phyloP scores from a whole-genome alignment of 306 rosid species.

The Mucuna pruriens region DNA sequence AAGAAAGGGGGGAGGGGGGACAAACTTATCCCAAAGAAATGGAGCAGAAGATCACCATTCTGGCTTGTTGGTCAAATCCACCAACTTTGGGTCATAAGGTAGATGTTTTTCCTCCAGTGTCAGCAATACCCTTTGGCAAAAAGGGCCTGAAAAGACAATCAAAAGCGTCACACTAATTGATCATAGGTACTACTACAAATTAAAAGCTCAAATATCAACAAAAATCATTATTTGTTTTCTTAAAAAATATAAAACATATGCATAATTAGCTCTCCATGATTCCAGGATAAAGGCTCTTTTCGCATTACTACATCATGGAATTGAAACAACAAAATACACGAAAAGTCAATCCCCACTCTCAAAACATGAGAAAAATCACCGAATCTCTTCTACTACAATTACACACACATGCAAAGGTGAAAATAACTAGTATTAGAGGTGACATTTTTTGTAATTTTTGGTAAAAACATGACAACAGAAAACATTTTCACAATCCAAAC shows the following conservation, averaged over 20 bases:
- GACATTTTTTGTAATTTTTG: neutral
- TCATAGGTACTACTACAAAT: neutral
- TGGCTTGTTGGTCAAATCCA: constrained; percentile 81
- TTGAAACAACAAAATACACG: neutral
- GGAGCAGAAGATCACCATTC: constrained; percentile 69
- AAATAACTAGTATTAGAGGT: no score
- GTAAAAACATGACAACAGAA: neutral
- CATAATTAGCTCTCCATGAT: constrained; percentile 4
- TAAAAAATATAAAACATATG: constrained; percentile 23
- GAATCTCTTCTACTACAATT: neutral
- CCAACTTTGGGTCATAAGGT: constrained; percentile 84
- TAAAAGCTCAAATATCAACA: constrained; percentile 31
- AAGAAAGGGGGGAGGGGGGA: neutral
- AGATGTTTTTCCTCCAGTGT: constrained; percentile 88
- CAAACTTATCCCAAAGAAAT: neutral
- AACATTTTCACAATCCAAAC: neutral
- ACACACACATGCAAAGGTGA: no score
- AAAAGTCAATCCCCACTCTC: neutral
- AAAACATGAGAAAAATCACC: neutral
- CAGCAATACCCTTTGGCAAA: constrained; percentile 88
- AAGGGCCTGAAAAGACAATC: constrained; percentile 64
- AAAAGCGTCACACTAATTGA: constrained; percentile 17
- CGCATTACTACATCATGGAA: constrained; percentile 9
- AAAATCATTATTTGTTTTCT: neutral
- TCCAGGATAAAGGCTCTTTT: neutral